Percentiles rank a stretch among this genome's conserved stretches.
phyloP scores from a whole-genome alignment of 768 basidiomycete genomes.

The Cytidiella melzeri region DNA sequence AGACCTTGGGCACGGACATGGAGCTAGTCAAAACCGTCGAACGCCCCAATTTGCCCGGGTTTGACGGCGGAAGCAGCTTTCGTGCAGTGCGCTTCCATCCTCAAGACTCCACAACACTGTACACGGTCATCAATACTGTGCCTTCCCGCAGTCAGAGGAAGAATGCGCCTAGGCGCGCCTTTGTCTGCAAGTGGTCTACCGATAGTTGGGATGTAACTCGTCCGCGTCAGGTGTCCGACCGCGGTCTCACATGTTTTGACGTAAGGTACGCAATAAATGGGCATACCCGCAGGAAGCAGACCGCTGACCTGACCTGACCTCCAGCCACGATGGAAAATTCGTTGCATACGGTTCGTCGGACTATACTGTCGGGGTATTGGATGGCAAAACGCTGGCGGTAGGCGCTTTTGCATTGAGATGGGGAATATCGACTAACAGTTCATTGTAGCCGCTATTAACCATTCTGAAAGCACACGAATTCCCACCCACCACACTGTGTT shows the following conservation, averaged over 20 bases:
- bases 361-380: slow-evolving; percentile 76
- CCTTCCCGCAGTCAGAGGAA: slow-evolving; percentile 55
- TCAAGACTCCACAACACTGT: slow-evolving; percentile 43
- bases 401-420: slow-evolving; percentile 18
- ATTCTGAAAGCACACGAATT: slow-evolving; percentile 96
- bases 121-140: slow-evolving; percentile 66
- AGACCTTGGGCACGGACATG: slow-evolving; percentile 26
- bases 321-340: slow-evolving; percentile 72
- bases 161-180: slow-evolving; percentile 50
- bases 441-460: slow-evolving; percentile 66
- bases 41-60: slow-evolving; percentile 44
- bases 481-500: slow-evolving; percentile 82
- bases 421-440: slow-evolving; percentile 1
- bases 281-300: background rate
- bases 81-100: slow-evolving; percentile 65
- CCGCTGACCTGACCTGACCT: too few relatives aligned
- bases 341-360: slow-evolving; percentile 88
- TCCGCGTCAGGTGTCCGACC: slow-evolving; percentile 67
- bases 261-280: slow-evolving; percentile 52
- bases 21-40: slow-evolving; percentile 45
- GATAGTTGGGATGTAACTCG: slow-evolving; percentile 61
- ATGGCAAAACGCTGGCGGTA: slow-evolving; percentile 73
- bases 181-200: slow-evolving; percentile 68
- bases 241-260: slow-evolving; percentile 83
- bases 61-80: slow-evolving; percentile 48